phyloP scores from a whole-genome alignment of 2,329 filamentous ascomycete species.

The Zymoseptoria pseudotritici region DNA sequence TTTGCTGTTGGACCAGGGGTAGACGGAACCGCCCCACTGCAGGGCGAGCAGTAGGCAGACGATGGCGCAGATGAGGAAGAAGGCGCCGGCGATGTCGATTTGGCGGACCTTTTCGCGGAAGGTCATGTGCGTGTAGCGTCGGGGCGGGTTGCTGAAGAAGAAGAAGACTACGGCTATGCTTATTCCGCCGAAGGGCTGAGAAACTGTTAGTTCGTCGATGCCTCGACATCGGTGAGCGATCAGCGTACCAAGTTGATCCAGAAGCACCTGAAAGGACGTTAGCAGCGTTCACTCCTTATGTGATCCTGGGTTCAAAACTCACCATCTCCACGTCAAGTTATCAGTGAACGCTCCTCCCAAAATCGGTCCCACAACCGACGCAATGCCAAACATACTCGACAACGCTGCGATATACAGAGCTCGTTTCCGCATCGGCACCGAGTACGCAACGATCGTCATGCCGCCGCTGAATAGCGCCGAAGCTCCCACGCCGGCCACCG shows the following conservation, averaged over 20 bases:
- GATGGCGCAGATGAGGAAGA: conserved; percentile 33
- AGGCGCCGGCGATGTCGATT: conserved; percentile 42
- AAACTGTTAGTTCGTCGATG: background rate
- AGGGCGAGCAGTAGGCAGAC: conserved; percentile 37
- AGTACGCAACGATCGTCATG: conserved; percentile 44
- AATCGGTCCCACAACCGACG: conserved; percentile 35
- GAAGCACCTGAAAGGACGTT: conserved; percentile 12
- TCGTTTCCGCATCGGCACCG: conserved; percentile 36
- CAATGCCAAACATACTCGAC: conserved; percentile 34
- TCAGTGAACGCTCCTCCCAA: conserved; percentile 38
- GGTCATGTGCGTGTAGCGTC: conserved; percentile 6
- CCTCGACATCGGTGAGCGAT: background rate
- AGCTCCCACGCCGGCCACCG: conserved; percentile 47
- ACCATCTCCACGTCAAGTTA: conserved; percentile 30
- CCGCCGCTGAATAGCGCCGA: conserved; percentile 48
- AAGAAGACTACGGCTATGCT: conserved; percentile 30
- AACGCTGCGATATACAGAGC: conserved; percentile 35
- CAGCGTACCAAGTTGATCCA: conserved; percentile 41
- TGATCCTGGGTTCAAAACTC: background rate
- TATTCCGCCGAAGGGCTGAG: conserved; percentile 22
- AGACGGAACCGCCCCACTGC: conserved; percentile 40
- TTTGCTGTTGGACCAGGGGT: conserved; percentile 27
- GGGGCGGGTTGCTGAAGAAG: conserved; percentile 18
- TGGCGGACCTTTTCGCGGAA: conserved; percentile 42
- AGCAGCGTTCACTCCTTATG: background rate